Evolutionary conservation across 805 yeast genomes (phyloP), one percentile per base, ranked within the genome.

Genomic region (Starmerella powellii): DNA sequence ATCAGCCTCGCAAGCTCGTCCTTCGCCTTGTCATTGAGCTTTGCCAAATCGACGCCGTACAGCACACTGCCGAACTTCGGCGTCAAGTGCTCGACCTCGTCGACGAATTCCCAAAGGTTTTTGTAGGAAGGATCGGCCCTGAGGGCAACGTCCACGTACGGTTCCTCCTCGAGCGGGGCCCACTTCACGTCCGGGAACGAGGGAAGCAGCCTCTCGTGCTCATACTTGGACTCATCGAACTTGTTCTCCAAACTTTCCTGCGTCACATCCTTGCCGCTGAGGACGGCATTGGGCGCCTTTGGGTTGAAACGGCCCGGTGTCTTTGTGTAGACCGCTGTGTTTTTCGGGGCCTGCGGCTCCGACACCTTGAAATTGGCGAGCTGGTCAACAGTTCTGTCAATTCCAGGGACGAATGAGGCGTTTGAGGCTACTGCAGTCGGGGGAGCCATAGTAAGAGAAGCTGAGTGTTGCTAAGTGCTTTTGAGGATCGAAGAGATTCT

Each of bases 31-130:
- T 65, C 68, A 26, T 55, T 61, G 44, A 71, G 58, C 27, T 66
- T 65, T 12, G 56, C 50, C 28, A 71, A 57, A 43, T 67, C 67
- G 42, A 70, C 56, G n/a, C 74, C 76, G 38, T 60, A 60, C 35
- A 81, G 63, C 48, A 75, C 83, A 16, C 77, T 64, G 17, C 91
- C 93, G 40, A 82, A 65, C 54, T 73, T 78, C 24, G 91, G 88
- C 1, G 83, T 73, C 30, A 80, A 58, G 48, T 70, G 71, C 47
- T 48, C 56, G 20, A 60, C 54, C 34, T 53, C 44, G 17, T 48
- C 42, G 13, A 57, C 61, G 17, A 51, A 54, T 20, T 45, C 44
- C 50, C 57, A 53, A 17, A 60, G 50, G 18, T 54, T 50, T 29
- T 49, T 36, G 48, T 52, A 58, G 8, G 45, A 28, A 8, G 59